Base-by-base conservation (phyloP, 371 early-diverging fungal genomes). In the Lichtheimia ramosa region DNA sequence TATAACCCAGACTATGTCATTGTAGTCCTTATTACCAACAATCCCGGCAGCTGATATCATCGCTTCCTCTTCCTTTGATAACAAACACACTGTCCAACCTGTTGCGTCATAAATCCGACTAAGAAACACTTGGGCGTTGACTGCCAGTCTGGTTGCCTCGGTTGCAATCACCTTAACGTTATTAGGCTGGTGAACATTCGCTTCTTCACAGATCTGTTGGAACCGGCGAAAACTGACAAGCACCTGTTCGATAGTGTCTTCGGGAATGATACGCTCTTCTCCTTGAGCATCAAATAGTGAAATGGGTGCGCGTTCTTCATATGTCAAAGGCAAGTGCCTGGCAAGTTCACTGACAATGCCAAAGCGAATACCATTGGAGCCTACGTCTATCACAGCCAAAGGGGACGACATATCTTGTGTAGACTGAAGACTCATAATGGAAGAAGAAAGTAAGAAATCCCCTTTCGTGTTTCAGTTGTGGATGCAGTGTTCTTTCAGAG, bases 301-400 rank as follows among this genome's bases (percentile, higher is more conserved):
- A 53, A 87, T 87, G 39, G 85, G 74, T 1, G 84, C 85, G 24
- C 87, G 70, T 60, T 87, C 87, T 66, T 87, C 87, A 39, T 81
- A 87, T 0, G 81, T 63, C 15, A 85, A 83, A n/a, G 85, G 85
- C 10, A 87, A 71, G 57, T 85, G 83, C 3, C 87, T 79, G 18
- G 77, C 74, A 14, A 85, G 65, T 0, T 79, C 69, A 27, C 75
- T 78, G 4, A 85, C 75, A 48, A 87, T 84, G 41, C 84, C 84
- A 42, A 87, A 86, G 2, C 86, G 84, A 53, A 87, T 87, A 24
- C 88, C 88, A 58, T 87, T 87, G 42, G 85, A 84, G n/a, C 88
- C 86, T 82, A 87, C 86, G 62, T 87, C 88, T 1, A 87, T 74
- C 4, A 87, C 78, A 34, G 79, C 88, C 18, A 87, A 71, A 28